A percentile compares a stretch with the other conserved stretches of the same genome.
These are phyloP conservation scores for Talaromyces piceae DNA, from an alignment of 2,329 filamentous ascomycete species.

Conservation along the genomic window DNA sequence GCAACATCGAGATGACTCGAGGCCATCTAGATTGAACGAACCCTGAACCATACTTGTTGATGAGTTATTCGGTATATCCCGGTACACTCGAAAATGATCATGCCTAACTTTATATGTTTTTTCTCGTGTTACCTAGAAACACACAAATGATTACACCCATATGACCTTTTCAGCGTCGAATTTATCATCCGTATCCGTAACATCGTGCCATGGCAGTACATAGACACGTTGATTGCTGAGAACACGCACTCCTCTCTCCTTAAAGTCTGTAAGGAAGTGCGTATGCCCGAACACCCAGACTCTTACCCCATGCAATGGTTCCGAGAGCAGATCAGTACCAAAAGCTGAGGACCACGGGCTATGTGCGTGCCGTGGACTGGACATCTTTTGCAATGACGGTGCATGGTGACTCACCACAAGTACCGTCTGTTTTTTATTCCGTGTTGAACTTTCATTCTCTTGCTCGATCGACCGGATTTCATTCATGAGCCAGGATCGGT, in stretches of 20 bases:
- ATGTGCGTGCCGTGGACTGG: slow-evolving; percentile 42
- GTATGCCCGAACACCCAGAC: slow-evolving; percentile 43
- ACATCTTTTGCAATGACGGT: slow-evolving; percentile 41
- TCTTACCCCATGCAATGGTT: slow-evolving; percentile 21
- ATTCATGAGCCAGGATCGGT: slow-evolving; percentile 44
- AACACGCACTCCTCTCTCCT: slow-evolving; percentile 25
- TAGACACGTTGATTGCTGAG: slow-evolving; percentile 42
- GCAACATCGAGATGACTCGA: too few relatives aligned
- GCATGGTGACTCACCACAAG: slow-evolving; percentile 54
- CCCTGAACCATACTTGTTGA: too few relatives aligned
- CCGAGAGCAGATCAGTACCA: slow-evolving; percentile 43
- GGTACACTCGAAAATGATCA: too few relatives aligned
- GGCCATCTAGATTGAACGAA: too few relatives aligned
- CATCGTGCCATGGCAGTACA: slow-evolving; percentile 21
- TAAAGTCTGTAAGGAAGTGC: slow-evolving; percentile 37
- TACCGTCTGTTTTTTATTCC: slow-evolving; percentile 17
- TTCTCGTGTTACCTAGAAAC: too few relatives aligned
- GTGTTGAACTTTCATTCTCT: neutral
- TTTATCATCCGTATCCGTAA: slow-evolving; percentile 8
- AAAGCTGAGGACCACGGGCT: slow-evolving; percentile 46
- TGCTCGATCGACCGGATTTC: slow-evolving; percentile 5
- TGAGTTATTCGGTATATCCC: too few relatives aligned
- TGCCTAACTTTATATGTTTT: too few relatives aligned
- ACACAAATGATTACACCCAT: slow-evolving; percentile 11
- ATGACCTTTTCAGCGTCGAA: slow-evolving; percentile 16